These are phyloP conservation scores for Syzygium grande DNA, from an alignment of 345 rosid species.

Conservation along the genomic window DNA sequence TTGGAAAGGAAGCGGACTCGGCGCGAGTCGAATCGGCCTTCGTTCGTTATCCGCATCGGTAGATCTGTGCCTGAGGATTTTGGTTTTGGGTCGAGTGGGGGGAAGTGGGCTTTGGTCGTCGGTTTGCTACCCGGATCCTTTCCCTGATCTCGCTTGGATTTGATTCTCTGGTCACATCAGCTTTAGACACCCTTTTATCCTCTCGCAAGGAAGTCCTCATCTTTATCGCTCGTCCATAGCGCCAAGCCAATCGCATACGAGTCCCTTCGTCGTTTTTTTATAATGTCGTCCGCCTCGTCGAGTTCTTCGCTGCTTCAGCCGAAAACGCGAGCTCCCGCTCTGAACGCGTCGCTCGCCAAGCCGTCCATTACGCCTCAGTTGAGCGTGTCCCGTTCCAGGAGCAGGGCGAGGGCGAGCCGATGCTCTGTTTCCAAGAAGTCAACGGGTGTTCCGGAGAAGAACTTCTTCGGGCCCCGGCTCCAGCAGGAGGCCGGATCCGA, in stretches of 20 bases:
- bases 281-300: conserved; percentile 10
- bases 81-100: background rate
- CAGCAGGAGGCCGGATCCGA: conserved; percentile 39
- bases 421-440: conserved; percentile 26
- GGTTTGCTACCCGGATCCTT: background rate
- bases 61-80: background rate
- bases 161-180: background rate
- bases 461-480: conserved; percentile 41
- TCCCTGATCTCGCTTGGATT: background rate
- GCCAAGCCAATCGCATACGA: background rate
- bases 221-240: background rate
- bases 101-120: background rate
- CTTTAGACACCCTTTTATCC: background rate
- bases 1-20: background rate
- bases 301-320: conserved; percentile 3
- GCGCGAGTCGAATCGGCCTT: background rate
- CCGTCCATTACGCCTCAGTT: conserved; percentile 23
- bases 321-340: background rate
- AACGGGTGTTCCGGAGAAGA: conserved; percentile 22
- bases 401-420: conserved; percentile 1
- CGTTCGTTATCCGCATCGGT: background rate
- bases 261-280: background rate
- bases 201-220: background rate
- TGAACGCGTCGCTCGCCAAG: background rate
- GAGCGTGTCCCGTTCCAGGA: conserved; percentile 8